phyloP scores from a whole-genome alignment of 2,329 filamentous ascomycete genomes.

The Penicillium sp. region DNA sequence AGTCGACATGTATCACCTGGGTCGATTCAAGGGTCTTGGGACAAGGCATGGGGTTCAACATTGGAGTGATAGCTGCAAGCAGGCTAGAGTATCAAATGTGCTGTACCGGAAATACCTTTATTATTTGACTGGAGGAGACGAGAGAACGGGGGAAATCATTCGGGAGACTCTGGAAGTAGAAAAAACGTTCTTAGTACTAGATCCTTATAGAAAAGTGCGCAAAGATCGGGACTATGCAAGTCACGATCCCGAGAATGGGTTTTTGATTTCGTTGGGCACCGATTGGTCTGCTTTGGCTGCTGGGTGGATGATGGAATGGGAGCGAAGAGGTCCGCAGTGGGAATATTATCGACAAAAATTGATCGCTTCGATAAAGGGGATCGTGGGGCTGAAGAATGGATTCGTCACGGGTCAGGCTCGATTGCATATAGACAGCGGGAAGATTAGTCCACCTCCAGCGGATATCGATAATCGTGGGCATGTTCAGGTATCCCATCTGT shows the following conservation, averaged over 20 bases:
- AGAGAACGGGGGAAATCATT: conserved; percentile 54
- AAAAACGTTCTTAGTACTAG: conserved; percentile 51
- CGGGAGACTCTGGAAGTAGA: conserved; percentile 52
- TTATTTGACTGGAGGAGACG: conserved; percentile 54
- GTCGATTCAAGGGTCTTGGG: conserved; percentile 56
- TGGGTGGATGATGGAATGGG: conserved; percentile 59
- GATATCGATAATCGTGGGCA: conserved; percentile 52
- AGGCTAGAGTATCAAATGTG: conserved; percentile 57
- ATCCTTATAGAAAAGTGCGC: conserved; percentile 58
- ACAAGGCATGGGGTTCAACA: conserved; percentile 62
- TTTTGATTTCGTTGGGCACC: conserved; percentile 54
- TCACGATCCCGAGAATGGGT: conserved; percentile 40
- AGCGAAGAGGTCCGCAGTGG: conserved; percentile 53
- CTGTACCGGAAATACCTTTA: conserved; percentile 57
- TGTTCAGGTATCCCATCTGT: conserved; percentile 54
- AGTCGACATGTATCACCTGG: conserved; percentile 60
- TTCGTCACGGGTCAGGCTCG: conserved; percentile 56
- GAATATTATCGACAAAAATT: conserved; percentile 52
- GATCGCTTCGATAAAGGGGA: conserved; percentile 47
- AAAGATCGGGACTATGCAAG: conserved; percentile 43
- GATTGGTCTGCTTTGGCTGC: conserved; percentile 58
- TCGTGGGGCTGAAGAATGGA: conserved; percentile 54
- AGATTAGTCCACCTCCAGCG: conserved; percentile 49
- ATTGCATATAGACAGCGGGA: conserved; percentile 50
- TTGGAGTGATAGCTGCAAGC: conserved; percentile 58